Conservation (phyloP, 805 yeast genomes). For the Komagataella ulmi region DNA sequence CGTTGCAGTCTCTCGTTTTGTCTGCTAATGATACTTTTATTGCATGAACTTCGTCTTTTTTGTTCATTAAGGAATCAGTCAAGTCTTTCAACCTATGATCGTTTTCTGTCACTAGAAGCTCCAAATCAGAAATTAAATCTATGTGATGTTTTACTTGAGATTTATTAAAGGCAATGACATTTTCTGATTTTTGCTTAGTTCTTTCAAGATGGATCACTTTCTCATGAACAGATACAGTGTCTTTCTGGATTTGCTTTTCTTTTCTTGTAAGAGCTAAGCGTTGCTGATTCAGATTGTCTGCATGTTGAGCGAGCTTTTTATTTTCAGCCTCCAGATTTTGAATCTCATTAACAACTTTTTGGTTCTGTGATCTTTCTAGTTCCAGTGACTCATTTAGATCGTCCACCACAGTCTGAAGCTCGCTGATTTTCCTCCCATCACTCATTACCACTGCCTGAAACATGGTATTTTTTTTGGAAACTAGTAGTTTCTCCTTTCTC, state of each 20-base stretch:
- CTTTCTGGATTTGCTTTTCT: slow-evolving; percentile 35
- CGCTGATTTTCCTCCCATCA: neutral
- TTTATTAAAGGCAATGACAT: slow-evolving; percentile 25
- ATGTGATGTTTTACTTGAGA: neutral
- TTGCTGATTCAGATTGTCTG: slow-evolving; percentile 29
- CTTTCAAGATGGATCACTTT: slow-evolving; percentile 50
- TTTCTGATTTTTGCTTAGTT: slow-evolving; percentile 46
- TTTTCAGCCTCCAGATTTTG: slow-evolving; percentile 24
- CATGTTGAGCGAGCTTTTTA: slow-evolving; percentile 22
- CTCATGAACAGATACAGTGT: slow-evolving; percentile 63
- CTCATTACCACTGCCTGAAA: neutral
- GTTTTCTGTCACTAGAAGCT: slow-evolving; percentile 28
- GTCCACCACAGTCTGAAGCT: neutral
- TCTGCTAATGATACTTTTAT: slow-evolving; percentile 56
- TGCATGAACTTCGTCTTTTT: slow-evolving; percentile 42
- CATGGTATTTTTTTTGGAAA: slow-evolving; percentile 22
- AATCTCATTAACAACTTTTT: slow-evolving; percentile 11
- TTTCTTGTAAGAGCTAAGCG: slow-evolving; percentile 19
- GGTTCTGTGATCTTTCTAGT: neutral
- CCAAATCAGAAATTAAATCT: slow-evolving; percentile 9
- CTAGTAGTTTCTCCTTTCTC: slow-evolving; percentile 46
- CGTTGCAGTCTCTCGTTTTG: slow-evolving; percentile 58
- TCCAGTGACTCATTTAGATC: neutral
- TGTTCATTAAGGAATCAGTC: slow-evolving; percentile 30
- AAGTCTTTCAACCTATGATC: slow-evolving; percentile 31